Evolutionary conservation across 305 asterid species (phyloP).

Genomic region (Coffea humblotiana): DNA sequence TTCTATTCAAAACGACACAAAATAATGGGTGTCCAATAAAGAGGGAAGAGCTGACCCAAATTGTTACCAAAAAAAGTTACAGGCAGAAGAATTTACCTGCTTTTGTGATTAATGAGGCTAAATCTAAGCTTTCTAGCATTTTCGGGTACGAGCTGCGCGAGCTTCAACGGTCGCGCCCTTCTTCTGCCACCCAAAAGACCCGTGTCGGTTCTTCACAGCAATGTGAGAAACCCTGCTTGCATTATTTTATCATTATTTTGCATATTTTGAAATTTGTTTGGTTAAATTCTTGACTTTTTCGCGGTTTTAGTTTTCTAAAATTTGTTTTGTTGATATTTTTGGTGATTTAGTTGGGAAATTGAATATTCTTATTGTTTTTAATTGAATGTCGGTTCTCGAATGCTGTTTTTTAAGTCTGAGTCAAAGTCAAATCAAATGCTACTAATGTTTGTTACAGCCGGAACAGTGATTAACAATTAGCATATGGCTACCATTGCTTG

Average conservation of each 20-base stretch:
- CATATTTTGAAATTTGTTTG: too few species aligned
- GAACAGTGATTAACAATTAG: background rate
- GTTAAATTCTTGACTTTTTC: too few species aligned
- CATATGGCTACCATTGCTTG: background rate
- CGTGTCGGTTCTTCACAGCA: constrained; percentile 50
- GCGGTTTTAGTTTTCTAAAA: too few species aligned
- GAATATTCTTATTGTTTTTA: background rate
- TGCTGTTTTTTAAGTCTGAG: too few species aligned
- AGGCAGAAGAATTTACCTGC: constrained; percentile 68
- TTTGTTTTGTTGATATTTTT: background rate
- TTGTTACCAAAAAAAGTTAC: constrained; percentile 65
- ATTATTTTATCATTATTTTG: background rate
- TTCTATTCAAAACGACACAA: constrained; percentile 71
- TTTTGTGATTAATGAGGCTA: constrained; percentile 72
- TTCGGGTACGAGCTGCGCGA: constrained; percentile 89
- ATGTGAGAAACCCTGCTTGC: constrained; percentile 30
- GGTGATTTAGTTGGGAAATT: background rate
- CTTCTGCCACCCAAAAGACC: constrained; percentile 32
- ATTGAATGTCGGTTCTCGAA: too few species aligned
- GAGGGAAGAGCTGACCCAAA: constrained; percentile 79
- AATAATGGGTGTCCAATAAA: constrained; percentile 77
- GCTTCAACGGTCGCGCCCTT: constrained; percentile 65
- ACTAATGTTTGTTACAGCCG: background rate
- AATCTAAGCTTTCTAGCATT: constrained; percentile 53
- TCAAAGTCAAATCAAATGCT: background rate